Percentiles rank a stretch among this genome's conserved stretches.
These are phyloP conservation scores for Dalbergia oliveri DNA, from an alignment of 306 rosid species.

Conservation along the genomic window DNA sequence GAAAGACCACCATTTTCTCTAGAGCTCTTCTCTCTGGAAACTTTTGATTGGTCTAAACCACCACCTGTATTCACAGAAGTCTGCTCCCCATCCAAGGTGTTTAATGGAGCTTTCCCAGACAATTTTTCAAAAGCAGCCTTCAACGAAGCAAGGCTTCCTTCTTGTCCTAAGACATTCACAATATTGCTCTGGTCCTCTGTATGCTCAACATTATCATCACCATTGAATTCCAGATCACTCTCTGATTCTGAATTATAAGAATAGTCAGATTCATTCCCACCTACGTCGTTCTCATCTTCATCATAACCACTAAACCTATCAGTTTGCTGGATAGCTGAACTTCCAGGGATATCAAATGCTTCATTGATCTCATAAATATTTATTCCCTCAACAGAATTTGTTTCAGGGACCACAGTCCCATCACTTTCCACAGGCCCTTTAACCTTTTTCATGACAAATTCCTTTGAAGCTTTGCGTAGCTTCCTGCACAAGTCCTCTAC, in stretches of 20 bases:
- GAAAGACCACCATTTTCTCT: constrained; percentile 40
- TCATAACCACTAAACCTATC: constrained; percentile 72
- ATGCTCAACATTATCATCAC: constrained; percentile 48
- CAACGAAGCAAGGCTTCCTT: constrained; percentile 64
- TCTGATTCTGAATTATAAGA: constrained; percentile 73
- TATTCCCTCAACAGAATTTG: constrained; percentile 54
- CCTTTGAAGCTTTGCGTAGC: constrained; percentile 75
- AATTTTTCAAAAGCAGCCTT: constrained; percentile 85
- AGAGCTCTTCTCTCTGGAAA: constrained; percentile 42
- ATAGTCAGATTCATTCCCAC: constrained; percentile 59
- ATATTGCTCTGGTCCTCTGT: constrained; percentile 53
- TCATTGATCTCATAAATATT: constrained; percentile 75
- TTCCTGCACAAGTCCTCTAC: constrained; percentile 84
- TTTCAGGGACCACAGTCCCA: constrained; percentile 47
- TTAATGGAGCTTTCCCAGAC: constrained; percentile 53
- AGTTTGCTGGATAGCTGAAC: constrained; percentile 56
- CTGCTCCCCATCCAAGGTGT: constrained; percentile 49
- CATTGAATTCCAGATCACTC: constrained; percentile 72
- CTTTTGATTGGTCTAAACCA: constrained; percentile 51
- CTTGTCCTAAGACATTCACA: constrained; percentile 58
- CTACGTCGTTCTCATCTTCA: constrained; percentile 58
- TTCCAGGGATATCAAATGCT: constrained; percentile 73
- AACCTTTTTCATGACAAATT: constrained; percentile 55
- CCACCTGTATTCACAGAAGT: constrained; percentile 47
- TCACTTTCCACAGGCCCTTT: constrained; percentile 50